Base-by-base conservation (phyloP, 208 protist species). In the Balamuthia mandrillaris region DNA sequence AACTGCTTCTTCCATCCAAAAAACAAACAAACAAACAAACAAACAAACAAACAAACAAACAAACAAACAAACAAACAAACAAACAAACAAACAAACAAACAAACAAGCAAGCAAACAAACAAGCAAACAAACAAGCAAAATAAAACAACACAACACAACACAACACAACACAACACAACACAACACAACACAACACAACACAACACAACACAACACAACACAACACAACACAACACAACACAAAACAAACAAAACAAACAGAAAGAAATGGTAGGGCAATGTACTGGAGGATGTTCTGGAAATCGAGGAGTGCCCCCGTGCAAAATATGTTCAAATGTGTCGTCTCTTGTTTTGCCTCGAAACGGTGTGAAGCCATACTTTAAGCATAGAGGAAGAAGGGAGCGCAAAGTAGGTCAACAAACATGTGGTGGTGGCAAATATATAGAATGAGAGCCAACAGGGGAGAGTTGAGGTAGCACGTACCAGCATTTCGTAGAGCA, bases 401-500 rank as follows among this genome's bases (percentile, higher is more conserved):
- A 74, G 3, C n/a, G 3, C 33, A 56, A 49, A 16, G 16, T 27
- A 49, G 3, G 14, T 24, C 33, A 68, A 39, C 16, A n/a, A 21
- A 16, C 60, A 68, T n/a, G 14, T 21, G 16, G 12, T 68, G n/a
- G n/a, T n/a, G n/a, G n/a, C n/a, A n/a, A 54, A 54, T 21, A 47
- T 54, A 29, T 24, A 60, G 9, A 75, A 29, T 1, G n/a, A 47
- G 21, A 18, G 7, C 24, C 1, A 2, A 45, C 27, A 77, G n/a
- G 54, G 0, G n/a, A n/a, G n/a, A n/a, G 4, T 41, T 78, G 27
- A 45, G 9, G n/a, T 65, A 45, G 27, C 14, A 49, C 45, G 47
- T 29, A 88, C 58, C 65, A 90, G 10, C 87, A 91, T 91, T 65
- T 91, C 89, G 24, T 91, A 92, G 33, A 92, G 45, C 21, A 92